phyloP scores from a whole-genome alignment of 108 stramenopile genomes.

The Fragilaria crotonensis region DNA sequence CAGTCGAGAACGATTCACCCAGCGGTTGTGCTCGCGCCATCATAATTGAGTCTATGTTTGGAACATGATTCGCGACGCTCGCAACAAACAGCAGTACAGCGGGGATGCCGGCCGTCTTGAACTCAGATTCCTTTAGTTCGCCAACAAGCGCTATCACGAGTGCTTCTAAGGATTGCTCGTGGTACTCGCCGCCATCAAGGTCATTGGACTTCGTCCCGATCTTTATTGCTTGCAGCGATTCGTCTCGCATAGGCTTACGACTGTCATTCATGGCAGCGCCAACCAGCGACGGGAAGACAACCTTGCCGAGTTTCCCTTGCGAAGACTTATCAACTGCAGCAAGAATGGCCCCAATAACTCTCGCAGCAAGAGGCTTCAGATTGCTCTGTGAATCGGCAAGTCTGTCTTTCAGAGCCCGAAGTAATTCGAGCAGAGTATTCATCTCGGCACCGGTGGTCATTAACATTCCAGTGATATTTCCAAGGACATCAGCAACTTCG shows the following conservation, averaged over 20 bases:
- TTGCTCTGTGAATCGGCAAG: constrained; percentile 85
- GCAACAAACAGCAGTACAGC: constrained; percentile 54
- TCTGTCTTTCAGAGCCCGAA: constrained; percentile 47
- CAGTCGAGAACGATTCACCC: constrained; percentile 35
- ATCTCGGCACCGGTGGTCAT: constrained; percentile 17
- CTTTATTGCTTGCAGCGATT: constrained; percentile 52
- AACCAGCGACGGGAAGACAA: constrained; percentile 53
- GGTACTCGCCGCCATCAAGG: constrained; percentile 46
- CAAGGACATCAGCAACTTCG: constrained; percentile 46
- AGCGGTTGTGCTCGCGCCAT: constrained; percentile 28
- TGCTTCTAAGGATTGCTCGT: constrained; percentile 43
- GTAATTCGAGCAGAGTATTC: constrained; percentile 46
- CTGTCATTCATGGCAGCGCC: constrained; percentile 79
- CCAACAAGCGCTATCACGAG: constrained; percentile 46
- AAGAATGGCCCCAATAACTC: constrained; percentile 48
- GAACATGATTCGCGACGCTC: constrained; percentile 21
- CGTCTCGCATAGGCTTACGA: constrained; percentile 80
- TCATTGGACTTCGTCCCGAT: constrained; percentile 28
- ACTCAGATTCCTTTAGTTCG: constrained; percentile 67
- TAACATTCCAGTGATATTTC: constrained; percentile 47
- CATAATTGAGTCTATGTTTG: constrained; percentile 29
- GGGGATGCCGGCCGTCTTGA: constrained; percentile 56
- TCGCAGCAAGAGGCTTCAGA: constrained; percentile 77
- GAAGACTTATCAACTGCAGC: constrained; percentile 47
- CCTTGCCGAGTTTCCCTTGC: constrained; percentile 63